Percentiles rank a stretch among this genome's conserved stretches.
These are phyloP conservation scores for Solanum hybrid DNA, from an alignment of 305 asterid genomes.

Conservation along the genomic window DNA sequence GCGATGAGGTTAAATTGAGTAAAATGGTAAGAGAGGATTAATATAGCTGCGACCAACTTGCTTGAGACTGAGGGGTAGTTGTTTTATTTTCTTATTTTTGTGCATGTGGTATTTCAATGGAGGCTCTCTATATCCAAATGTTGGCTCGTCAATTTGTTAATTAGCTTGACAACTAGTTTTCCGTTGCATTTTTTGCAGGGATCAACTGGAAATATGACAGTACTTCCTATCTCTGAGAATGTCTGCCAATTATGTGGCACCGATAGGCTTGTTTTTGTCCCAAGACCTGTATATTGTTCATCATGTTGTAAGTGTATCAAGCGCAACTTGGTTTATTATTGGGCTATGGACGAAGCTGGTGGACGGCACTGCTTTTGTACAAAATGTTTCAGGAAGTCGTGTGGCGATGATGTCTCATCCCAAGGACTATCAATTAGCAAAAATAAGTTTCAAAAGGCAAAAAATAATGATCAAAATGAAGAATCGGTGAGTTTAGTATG, in stretches of 20 bases:
- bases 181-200: slow-evolving; percentile 14
- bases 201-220: slow-evolving; percentile 12
- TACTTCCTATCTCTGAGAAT: slow-evolving; percentile 20
- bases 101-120: neutral
- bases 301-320: slow-evolving; percentile 40
- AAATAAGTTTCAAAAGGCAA: slow-evolving; percentile 33
- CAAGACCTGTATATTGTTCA: slow-evolving; percentile 44
- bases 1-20: neutral
- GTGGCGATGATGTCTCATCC: slow-evolving; percentile 32
- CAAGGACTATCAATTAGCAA: slow-evolving; percentile 44
- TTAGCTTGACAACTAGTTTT: neutral
- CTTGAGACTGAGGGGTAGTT: neutral
- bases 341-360: slow-evolving; percentile 29
- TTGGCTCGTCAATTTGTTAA: neutral
- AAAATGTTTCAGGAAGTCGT: slow-evolving; percentile 34
- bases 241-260: slow-evolving; percentile 53
- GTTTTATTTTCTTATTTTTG: neutral
- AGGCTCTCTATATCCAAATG: neutral
- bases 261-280: slow-evolving; percentile 32
- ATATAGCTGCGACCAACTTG: neutral
- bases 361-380: slow-evolving; percentile 39
- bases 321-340: slow-evolving; percentile 31
- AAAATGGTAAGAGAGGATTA: neutral
- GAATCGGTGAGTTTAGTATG: slow-evolving; percentile 47
- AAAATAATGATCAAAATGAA: slow-evolving; percentile 26